Base-by-base conservation (phyloP, 768 basidiomycete species). In the Leucocoprinus leucothites region DNA sequence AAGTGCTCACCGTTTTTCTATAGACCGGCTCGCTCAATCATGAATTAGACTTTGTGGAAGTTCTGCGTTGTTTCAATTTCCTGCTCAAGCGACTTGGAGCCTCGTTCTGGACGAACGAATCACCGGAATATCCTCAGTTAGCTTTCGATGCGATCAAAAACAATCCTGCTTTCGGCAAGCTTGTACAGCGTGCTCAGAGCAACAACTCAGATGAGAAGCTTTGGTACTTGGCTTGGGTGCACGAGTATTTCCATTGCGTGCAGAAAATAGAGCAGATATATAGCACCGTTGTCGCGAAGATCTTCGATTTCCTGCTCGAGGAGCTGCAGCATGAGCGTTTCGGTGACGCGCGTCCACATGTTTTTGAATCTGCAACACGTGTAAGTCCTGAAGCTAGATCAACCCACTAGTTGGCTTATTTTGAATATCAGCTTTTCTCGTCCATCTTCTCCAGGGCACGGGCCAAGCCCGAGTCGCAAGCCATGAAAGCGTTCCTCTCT, bases 121-220 rank as follows among this genome's bases (percentile, higher is more conserved):
- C 80, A 1, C 74, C 82, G 3, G 86, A 91, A 62, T 90, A 86
- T 63, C 87, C 93, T 2, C 81, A 85, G 60, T 78, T 88, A 34
- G 79, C 93, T 6, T 87, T 96, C 62, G 91, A 91, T 63, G 80
- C 86, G 13, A 80, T 98, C 64, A 89, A 89, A 65, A 86, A 91
- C 64, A 98, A 96, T 65, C 65, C 74, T 2, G 72, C 76, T 5
- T 87, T 81, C 63, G 63, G 71, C 31, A 67, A 75, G 26, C 67
- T 81, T 40, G 59, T 90, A 11, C 71, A 74, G 51, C 69, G 66
- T 3, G 57, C 65, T 9, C 63, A 63, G 43, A 59, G 68, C 8
- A 16, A 19, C 22, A 48, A 48, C 21, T 24, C 66, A 22, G 65
- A 66, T 6, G 72, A 75, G 22, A 64, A 67, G 31, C 70, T 75